A percentile compares a stretch with the other conserved stretches of the same genome.
These are phyloP conservation scores for Penicillium brevicompactum DNA, from an alignment of 2,329 filamentous ascomycete species.

Conservation along the genomic window DNA sequence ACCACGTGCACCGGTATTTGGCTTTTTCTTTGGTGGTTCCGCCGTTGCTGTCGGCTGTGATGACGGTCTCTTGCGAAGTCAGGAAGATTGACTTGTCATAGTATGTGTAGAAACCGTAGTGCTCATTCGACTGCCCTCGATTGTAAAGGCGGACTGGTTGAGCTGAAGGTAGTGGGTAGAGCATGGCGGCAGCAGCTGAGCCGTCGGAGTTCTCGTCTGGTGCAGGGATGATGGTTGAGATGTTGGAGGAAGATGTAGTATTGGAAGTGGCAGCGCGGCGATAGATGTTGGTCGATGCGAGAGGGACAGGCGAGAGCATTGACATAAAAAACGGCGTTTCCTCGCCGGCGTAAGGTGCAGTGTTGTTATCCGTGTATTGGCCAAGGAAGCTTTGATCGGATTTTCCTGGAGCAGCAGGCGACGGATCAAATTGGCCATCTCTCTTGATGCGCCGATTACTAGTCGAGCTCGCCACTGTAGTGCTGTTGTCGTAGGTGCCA, in stretches of 20 bases:
- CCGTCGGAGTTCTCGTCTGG: conserved; percentile 68
- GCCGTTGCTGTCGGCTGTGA: conserved; percentile 52
- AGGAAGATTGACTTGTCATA: conserved; percentile 87
- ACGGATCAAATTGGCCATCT: conserved; percentile 43
- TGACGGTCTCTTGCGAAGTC: conserved; percentile 51
- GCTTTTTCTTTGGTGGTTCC: conserved; percentile 52
- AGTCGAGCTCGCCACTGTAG: conserved; percentile 52
- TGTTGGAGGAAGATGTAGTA: conserved; percentile 43
- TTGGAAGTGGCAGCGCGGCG: conserved; percentile 36
- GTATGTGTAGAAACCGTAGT: conserved; percentile 93
- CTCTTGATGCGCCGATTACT: conserved; percentile 25
- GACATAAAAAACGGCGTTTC: conserved; percentile 87
- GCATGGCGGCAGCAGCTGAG: conserved; percentile 68
- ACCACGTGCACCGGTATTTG: conserved; percentile 57
- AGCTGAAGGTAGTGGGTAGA: conserved; percentile 67
- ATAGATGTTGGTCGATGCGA: conserved; percentile 42
- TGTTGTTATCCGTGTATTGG: conserved; percentile 77
- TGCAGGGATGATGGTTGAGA: conserved; percentile 61
- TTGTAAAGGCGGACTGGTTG: conserved; percentile 88
- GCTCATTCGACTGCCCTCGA: conserved; percentile 75
- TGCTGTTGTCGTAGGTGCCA: conserved; percentile 62
- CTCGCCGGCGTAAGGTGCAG: conserved; percentile 76
- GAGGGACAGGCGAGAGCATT: conserved; percentile 54
- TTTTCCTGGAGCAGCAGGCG: conserved; percentile 52
- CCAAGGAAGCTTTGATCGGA: conserved; percentile 80